Percentiles rank a stretch among this genome's conserved stretches.
Conservation (phyloP, 129 eudicot genomes). For the Artemisia annua region DNA sequence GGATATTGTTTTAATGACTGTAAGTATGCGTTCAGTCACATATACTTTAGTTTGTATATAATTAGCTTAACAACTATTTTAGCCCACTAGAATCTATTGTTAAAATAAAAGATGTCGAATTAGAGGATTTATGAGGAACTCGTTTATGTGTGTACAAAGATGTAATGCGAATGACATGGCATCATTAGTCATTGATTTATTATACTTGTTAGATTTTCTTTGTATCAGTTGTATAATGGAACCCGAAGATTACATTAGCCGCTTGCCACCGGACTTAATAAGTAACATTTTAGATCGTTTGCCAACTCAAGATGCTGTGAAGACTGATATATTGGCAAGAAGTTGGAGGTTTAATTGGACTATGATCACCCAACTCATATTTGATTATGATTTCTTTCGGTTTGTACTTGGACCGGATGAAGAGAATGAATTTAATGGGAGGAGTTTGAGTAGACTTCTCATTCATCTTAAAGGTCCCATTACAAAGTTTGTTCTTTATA, state of each 20-base stretch:
- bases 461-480: neutral
- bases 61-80: too few species aligned
- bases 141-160: too few species aligned
- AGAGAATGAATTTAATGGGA: neutral
- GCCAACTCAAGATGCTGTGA: conserved; percentile 2
- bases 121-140: too few species aligned
- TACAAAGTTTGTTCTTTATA: neutral
- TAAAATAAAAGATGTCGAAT: too few species aligned
- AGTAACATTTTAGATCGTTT: neutral
- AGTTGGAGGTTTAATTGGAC: neutral
- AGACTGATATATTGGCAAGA: neutral
- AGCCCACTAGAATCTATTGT: too few species aligned
- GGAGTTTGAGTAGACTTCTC: neutral
- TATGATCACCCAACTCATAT: neutral
- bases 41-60: too few species aligned
- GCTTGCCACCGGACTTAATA: neutral
- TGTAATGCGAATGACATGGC: neutral
- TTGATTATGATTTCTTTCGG: neutral
- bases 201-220: too few species aligned
- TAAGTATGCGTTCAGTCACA: too few species aligned
- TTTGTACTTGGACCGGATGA: neutral
- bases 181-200: neutral
- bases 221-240: neutral
- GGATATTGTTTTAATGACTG: too few species aligned
- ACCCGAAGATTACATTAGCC: neutral